Evolutionary conservation across 192 early-diverging fungal species (phyloP).

Genomic region (Coemansia sp.): DNA sequence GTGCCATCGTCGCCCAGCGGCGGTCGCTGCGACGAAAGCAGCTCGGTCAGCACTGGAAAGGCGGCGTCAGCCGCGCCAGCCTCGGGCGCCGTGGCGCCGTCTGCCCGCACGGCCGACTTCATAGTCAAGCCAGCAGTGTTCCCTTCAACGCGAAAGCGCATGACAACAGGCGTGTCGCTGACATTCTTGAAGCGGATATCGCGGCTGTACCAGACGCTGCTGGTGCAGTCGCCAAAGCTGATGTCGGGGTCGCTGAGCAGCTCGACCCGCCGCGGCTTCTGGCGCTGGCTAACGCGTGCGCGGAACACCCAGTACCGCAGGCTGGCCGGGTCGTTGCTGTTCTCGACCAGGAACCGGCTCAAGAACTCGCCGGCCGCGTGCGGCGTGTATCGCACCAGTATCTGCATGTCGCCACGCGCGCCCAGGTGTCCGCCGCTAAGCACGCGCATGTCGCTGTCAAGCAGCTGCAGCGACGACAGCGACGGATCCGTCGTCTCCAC

Average conservation of each 20-base stretch:
- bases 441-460: conserved; percentile 10
- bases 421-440: conserved; percentile 53
- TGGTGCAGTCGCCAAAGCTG: conserved; percentile 93
- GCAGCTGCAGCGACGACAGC: conserved; percentile 26
- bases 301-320: conserved; percentile 76
- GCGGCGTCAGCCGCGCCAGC: not conserved
- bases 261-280: conserved; percentile 62
- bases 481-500: conserved; percentile 32
- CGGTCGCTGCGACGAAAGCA: not conserved
- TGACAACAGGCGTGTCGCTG: conserved; percentile 68
- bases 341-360: conserved; percentile 88
- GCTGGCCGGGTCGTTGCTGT: conserved; percentile 84
- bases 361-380: conserved; percentile 86
- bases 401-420: conserved; percentile 65
- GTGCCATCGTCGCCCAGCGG: conserved; percentile 6
- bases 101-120: conserved; percentile 12
- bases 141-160: conserved; percentile 64
- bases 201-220: conserved; percentile 83
- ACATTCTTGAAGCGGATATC: conserved; percentile 80
- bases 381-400: conserved; percentile 84
- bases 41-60: not conserved
- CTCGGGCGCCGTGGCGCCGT: not conserved
- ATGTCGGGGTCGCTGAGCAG: conserved; percentile 64
- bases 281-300: conserved; percentile 69
- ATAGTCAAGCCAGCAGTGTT: conserved; percentile 28